These are phyloP conservation scores for Eucalyptus microcorys DNA, from an alignment of 345 rosid species.

Conservation along the genomic window DNA sequence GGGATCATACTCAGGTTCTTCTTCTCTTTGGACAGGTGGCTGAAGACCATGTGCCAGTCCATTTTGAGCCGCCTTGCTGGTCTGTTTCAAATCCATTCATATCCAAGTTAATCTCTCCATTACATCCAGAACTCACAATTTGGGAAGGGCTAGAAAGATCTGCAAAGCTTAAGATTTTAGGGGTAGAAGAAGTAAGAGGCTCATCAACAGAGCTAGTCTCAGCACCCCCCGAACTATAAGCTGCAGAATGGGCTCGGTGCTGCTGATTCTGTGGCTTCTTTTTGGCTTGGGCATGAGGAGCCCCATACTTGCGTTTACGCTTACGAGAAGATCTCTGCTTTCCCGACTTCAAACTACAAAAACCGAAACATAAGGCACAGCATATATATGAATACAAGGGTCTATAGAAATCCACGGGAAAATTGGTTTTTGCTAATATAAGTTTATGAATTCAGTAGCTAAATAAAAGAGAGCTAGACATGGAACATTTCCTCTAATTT, in stretches of 20 bases:
- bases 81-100: conserved; percentile 6
- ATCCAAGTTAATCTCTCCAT: conserved; percentile 19
- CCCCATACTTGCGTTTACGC: conserved; percentile 69
- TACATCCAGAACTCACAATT: conserved; percentile 12
- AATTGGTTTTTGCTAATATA: neutral
- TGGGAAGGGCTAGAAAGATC: conserved; percentile 12
- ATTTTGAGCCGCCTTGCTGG: conserved; percentile 27
- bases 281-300: conserved; percentile 42
- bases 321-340: conserved; percentile 53
- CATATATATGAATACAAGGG: neutral
- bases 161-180: conserved; percentile 17
- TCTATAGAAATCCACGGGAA: neutral
- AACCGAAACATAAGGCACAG: neutral
- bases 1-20: conserved; percentile 71
- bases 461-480: neutral
- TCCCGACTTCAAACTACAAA: conserved; percentile 57
- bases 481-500: neutral
- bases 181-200: conserved; percentile 18
- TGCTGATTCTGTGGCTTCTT: conserved; percentile 76
- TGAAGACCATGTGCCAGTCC: conserved; percentile 23
- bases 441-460: neutral
- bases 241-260: conserved; percentile 12
- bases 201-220: conserved; percentile 22
- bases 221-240: conserved; percentile 10
- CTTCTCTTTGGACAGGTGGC: conserved; percentile 12